Base-by-base conservation (phyloP, 1,284 basidiomycete species). In the Ganoderma lingzhi region DNA sequence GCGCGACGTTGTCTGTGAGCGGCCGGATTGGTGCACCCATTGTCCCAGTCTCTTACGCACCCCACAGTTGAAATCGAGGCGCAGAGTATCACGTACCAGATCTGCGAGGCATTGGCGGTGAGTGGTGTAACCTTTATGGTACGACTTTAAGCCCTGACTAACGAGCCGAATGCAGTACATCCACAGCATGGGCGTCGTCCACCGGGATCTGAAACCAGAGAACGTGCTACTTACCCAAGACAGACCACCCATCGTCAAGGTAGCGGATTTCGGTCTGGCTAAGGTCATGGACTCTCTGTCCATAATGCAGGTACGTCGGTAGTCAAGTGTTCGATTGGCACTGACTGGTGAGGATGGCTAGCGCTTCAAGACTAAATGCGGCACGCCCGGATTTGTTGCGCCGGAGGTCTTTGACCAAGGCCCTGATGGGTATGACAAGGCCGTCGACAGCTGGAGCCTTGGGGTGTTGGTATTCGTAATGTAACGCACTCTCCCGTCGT, bases 381-480 rank as follows among this genome's bases (percentile, higher is more conserved):
- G 94, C 15, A 96, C 94, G 0, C 93, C 93, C 0, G 87, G 86
- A 63, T 96, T 96, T 76, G 87, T 96, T 3, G 94, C 94, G 0
- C 94, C 93, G 1, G 94, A 96, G 78, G 94, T 98, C 41, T 91
- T 97, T 15, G 85, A 87, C 75, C 79, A 84, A 5, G 82, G 86
- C 42, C 78, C 85, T 14, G 83, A 87, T 48, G 95, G 95, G 0
- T 98, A 98, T 77, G 87, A 91, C 76, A 87, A 90, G 65, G 83
- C 91, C 19, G 96, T 97, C 62, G 96, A 98, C 78, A 95, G 93
- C 73, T 98, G 95, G 95, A 96, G 94, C 63, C 88, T 96, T 19
- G 96, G 96, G 6, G 94, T 97, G 17, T 96, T 97, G 68, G 88
- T 97, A 0, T 97, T 91, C 74, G 89, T 91, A 58, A 95, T 95